Evolutionary conservation across 2,329 filamentous ascomycete species (phyloP), one percentile per base, ranked within the genome.

Genomic region (Tolypocladium amazonense): DNA sequence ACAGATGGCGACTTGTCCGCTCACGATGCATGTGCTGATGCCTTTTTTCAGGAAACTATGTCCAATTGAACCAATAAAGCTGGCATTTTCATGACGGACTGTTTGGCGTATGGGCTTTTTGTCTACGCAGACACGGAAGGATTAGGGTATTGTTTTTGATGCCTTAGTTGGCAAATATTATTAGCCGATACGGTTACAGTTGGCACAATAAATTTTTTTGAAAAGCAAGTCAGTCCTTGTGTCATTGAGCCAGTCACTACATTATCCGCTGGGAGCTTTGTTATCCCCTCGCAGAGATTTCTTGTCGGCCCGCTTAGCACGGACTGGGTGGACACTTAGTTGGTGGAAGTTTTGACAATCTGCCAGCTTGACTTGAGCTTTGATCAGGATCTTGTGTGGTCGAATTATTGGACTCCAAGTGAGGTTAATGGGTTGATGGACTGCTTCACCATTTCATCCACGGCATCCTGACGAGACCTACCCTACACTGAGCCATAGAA

Each of bases 21-120:
- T 12, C 8, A 4, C 20, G 35, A 14, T 11, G 14, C 20, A 12
- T 8, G 15, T 54, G 30, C 50, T 54, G 23, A 54, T 11, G 8
- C 11, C 2, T 15, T 18, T 47, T 37, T 33, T 11, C 55, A 82
- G 80, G 79, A 60, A 82, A 81, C 64, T 82, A 81, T 67, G 79
- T 82, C 39, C 73, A 77, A 65, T 56, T 79, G 43, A 72, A 72
- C 50, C 54, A 56, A 56, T 57, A 50, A 23, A 47, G n/a, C n/a
- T 23, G 56, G 27, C 25, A 27, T 23, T 38, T 8, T 30, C 7
- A 30, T 38, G 55, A 33, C 55, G 55, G 55, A 35, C 38, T 45
- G 55, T 45, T 56, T 23, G 39, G 55, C 55, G 55, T 15, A 56
- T 23, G 37, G 37, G 54, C 14, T 25, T 56, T 56, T 56, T 56